Base-by-base conservation (phyloP, 352 stramenopile species). In the Globisporangium spinosum region DNA sequence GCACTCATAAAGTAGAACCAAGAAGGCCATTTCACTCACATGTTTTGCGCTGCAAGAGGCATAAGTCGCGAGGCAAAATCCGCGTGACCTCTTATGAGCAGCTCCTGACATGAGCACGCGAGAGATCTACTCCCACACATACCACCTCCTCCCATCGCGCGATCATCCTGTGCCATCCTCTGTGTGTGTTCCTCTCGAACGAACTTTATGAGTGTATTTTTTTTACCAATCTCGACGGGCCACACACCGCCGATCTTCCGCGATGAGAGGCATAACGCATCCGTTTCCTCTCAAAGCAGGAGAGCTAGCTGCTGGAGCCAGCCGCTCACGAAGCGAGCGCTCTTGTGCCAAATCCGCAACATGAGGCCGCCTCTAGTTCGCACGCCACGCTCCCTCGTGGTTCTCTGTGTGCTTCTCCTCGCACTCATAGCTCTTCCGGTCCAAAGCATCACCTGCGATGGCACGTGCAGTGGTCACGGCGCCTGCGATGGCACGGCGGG, bases 401-500 rank as follows among this genome's bases (percentile, higher is more conserved):
- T 7, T 38, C 56, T 61, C 56, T 32, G n/a, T 20, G 6, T 47
- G 20, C 32, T 61, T 22, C 32, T 61, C 3, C 3, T 49, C 2
- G 20, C 56, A 12, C 22, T 71, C 51, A 23, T 45, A 0, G 47
- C 38, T 23, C 17, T 45, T 6, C 12, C 35, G 1, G 56, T 29
- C 3, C 7, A 25, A 2, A 27, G 53, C 40, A 53, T 72, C 65
- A 85, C 69, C n/a, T 93, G 79, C 49, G 81, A 90, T 61, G 85
- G 85, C 77, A 89, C 88, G 64, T 98, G 94, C 73, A 96, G 80
- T 4, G 29, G 32, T 7, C 32, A 32, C 83, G 69, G 64, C 87
- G 92, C 29, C 65, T 67, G 64, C 85, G 77, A 89, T 67, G 38
- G 57, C 12, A 40, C 71, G 0, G 87, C 78, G 0, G 93, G 92